Conservation (phyloP, 192 early-diverging fungal genomes). For the Rhizophagus prolifer region DNA sequence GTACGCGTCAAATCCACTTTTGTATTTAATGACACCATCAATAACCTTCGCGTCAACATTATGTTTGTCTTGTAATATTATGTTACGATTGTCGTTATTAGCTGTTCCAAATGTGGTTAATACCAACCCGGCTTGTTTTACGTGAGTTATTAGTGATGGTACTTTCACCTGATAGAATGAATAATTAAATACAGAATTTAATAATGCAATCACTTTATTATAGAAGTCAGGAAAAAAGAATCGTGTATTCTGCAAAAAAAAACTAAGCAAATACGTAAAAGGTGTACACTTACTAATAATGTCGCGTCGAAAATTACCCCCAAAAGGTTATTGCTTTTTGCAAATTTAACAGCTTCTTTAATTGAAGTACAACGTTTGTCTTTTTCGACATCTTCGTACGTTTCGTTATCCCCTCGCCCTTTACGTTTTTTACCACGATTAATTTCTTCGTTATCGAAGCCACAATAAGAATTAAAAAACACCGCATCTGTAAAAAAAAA, state of each 20-base stretch:
- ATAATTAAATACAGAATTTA: slow-evolving; percentile 1
- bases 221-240: neutral
- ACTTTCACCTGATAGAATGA: slow-evolving; percentile 71
- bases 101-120: slow-evolving; percentile 85
- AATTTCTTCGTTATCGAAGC: slow-evolving; percentile 54
- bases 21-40: slow-evolving; percentile 60
- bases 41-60: slow-evolving; percentile 93
- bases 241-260: neutral
- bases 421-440: slow-evolving; percentile 37
- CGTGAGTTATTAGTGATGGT: slow-evolving; percentile 84
- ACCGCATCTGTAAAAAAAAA: slow-evolving; percentile 65
- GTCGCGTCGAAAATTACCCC: slow-evolving; percentile 90
- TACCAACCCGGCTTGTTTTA: slow-evolving; percentile 92
- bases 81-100: slow-evolving; percentile 63
- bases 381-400: slow-evolving; percentile 38
- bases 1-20: neutral
- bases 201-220: neutral
- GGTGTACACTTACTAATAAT: slow-evolving; percentile 66
- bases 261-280: neutral
- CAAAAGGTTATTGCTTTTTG: slow-evolving; percentile 86
- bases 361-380: slow-evolving; percentile 63
- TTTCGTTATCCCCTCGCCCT: neutral
- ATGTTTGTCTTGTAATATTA: slow-evolving; percentile 71
- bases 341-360: slow-evolving; percentile 94
- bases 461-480: slow-evolving; percentile 87